Percentiles rank a stretch among this genome's conserved stretches.
Evolutionary conservation across 257 asterid genomes (phyloP).

Genomic region (Gentiana straminea): DNA sequence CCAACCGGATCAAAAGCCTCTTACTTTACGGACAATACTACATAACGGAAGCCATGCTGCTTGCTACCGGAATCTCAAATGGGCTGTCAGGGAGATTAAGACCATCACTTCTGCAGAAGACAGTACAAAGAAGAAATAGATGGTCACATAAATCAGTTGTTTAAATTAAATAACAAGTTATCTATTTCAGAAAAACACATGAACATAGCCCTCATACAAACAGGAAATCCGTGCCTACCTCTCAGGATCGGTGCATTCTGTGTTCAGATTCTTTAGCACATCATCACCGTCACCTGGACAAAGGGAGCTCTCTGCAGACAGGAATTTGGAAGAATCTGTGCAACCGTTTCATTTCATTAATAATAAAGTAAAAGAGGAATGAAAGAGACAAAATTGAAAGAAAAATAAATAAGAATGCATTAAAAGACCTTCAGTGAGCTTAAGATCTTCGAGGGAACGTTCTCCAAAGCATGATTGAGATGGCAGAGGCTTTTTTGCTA

Average conservation of each 20-base stretch:
- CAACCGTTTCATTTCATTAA: slow-evolving; percentile 1
- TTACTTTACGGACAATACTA: slow-evolving; percentile 27
- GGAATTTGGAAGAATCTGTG: slow-evolving; percentile 37
- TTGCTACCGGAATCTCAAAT: slow-evolving; percentile 39
- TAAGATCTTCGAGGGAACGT: slow-evolving; percentile 39
- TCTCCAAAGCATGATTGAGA: slow-evolving; percentile 24
- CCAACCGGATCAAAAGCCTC: slow-evolving; percentile 8
- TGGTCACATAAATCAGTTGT: not conserved
- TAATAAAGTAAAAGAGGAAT: not conserved
- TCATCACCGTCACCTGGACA: slow-evolving; percentile 36
- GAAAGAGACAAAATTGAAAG: not conserved
- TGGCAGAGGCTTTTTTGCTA: slow-evolving; percentile 27
- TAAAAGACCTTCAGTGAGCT: slow-evolving; percentile 34
- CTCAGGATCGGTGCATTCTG: slow-evolving; percentile 39
- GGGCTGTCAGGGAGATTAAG: slow-evolving; percentile 67
- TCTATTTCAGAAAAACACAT: no score
- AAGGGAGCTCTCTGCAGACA: slow-evolving; percentile 36
- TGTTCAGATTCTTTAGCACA: slow-evolving; percentile 24
- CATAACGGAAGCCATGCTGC: slow-evolving; percentile 44
- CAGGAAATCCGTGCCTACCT: slow-evolving; percentile 30
- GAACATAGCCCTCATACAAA: not conserved
- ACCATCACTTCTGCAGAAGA: slow-evolving; percentile 37
- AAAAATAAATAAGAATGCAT: not conserved
- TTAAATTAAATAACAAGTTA: no score
- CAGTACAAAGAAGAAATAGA: not conserved